phyloP scores from a whole-genome alignment of 2,329 filamentous ascomycete species.

The Hymenoscyphus fructigenus region DNA sequence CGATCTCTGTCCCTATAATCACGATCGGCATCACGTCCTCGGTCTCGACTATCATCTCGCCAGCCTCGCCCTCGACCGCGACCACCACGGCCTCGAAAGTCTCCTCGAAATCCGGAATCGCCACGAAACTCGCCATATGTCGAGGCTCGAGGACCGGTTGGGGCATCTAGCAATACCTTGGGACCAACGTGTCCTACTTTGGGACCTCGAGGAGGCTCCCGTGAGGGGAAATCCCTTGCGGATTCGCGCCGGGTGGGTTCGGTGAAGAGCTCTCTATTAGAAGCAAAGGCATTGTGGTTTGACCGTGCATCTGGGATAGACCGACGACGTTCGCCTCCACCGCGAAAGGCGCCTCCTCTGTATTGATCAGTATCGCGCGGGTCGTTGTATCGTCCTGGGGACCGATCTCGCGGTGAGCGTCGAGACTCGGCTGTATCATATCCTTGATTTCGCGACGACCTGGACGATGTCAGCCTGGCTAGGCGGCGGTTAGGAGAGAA shows the following conservation, averaged over 20 bases:
- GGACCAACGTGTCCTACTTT: conserved; percentile 51
- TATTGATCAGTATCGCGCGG: conserved; percentile 30
- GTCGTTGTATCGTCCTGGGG: conserved; percentile 39
- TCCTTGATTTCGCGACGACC: conserved; percentile 38
- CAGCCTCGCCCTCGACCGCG: conserved; percentile 54
- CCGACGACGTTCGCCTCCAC: conserved; percentile 32
- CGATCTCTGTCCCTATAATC: conserved; percentile 54
- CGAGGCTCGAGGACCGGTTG: conserved; percentile 65
- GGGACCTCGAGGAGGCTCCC: conserved; percentile 78
- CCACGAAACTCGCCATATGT: conserved; percentile 65
- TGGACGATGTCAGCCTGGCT: conserved; percentile 22
- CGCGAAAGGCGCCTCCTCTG: conserved; percentile 30
- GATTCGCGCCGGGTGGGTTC: conserved; percentile 42
- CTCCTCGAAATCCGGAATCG: conserved; percentile 52
- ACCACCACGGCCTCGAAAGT: conserved; percentile 49
- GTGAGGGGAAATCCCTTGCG: conserved; percentile 43
- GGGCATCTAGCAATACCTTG: conserved; percentile 44
- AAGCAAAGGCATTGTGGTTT: conserved; percentile 56
- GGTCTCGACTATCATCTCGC: conserved; percentile 63
- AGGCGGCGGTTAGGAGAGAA: background rate
- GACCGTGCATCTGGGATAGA: conserved; percentile 31
- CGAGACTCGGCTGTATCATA: conserved; percentile 41
- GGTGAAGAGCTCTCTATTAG: conserved; percentile 57
- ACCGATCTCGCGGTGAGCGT: conserved; percentile 41
- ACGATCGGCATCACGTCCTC: conserved; percentile 44